Evolutionary conservation across 768 basidiomycete genomes (phyloP).

Genomic region (Termitomyces sp.): DNA sequence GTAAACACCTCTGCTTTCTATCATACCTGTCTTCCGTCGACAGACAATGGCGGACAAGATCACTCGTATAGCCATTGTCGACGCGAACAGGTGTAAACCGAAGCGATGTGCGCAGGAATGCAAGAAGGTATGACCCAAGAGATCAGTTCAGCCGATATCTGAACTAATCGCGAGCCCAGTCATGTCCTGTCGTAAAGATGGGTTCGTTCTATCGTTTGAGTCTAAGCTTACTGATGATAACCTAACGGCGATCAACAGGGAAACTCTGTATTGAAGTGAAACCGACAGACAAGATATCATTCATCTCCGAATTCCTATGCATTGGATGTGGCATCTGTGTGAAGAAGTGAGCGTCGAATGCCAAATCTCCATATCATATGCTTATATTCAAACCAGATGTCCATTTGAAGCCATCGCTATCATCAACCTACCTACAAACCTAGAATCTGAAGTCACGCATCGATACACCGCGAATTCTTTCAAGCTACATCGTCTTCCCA

Average conservation of each 20-base stretch:
- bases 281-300: constrained; percentile 93
- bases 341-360: constrained; percentile 75
- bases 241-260: constrained; percentile 40
- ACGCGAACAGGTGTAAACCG: constrained; percentile 90
- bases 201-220: constrained; percentile 7
- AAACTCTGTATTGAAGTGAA: constrained; percentile 99
- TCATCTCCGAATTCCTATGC: constrained; percentile 97
- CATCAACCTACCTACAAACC: constrained; percentile 97
- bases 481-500: constrained; percentile 97
- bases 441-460: constrained; percentile 95
- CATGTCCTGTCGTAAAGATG: constrained; percentile 25
- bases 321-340: constrained; percentile 99
- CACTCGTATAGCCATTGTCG: constrained; percentile 95
- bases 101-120: constrained; percentile 98
- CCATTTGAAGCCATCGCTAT: constrained; percentile 99
- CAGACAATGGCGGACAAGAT: constrained; percentile 84
- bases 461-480: constrained; percentile 98
- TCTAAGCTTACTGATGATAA: neutral
- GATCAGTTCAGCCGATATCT: constrained; percentile 2
- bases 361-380: neutral
- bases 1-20: constrained; percentile 8
- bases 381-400: constrained; percentile 53
- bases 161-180: constrained; percentile 16
- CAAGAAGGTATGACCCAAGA: constrained; percentile 67
- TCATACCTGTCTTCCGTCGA: constrained; percentile 13